Evolutionary conservation across 1,139 yeast genomes (phyloP), one percentile per base, ranked within the genome.

Genomic region (Sugiyamaella paludigena): DNA sequence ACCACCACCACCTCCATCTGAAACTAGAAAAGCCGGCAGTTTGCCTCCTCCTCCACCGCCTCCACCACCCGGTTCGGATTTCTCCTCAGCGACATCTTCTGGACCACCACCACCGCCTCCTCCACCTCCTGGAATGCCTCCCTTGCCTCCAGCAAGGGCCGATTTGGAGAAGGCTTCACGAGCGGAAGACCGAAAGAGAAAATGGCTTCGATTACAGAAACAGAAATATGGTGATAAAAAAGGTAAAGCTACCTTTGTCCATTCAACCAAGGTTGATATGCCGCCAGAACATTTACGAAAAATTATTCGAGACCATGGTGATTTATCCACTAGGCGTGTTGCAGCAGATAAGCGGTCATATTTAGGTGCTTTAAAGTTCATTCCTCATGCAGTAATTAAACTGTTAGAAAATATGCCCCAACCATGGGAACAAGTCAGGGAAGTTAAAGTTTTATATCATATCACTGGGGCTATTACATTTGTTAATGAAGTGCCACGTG

Each of bases 331-430:
- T 7, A 79, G 80, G 57, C 81, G 83, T 54, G 86, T 87, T 38
- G 84, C 94, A n/a, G 80, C 86, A 8, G 98, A 92, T 61, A 91
- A 91, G 64, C 74, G 94, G 49, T 81, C 97, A 0, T 91, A 87
- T 61, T 69, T 94, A 27, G 97, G 98, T 0, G 92, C 98, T 0
- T 73, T 94, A 51, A 92, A 91, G 67, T 94, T 85, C 68, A 79
- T 94, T 83, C 99, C 99, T 0, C 98, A 92, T 69, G 97, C 98
- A 0, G 79, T 91, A 1, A 67, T 89, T 53, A 94, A 94, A 66
- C 75, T 94, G 33, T 65, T 94, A 43, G 98, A 94, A 62, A 91
- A 89, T 61, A 92, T 94, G 92, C 99, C 99, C 0, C 96, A 89
- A 64, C 99, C 99, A 1, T 94, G 99, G 99, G 98, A 94, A 66